Evolutionary conservation across 257 asterid species (phyloP).

Genomic region (Salvia hispanica): DNA sequence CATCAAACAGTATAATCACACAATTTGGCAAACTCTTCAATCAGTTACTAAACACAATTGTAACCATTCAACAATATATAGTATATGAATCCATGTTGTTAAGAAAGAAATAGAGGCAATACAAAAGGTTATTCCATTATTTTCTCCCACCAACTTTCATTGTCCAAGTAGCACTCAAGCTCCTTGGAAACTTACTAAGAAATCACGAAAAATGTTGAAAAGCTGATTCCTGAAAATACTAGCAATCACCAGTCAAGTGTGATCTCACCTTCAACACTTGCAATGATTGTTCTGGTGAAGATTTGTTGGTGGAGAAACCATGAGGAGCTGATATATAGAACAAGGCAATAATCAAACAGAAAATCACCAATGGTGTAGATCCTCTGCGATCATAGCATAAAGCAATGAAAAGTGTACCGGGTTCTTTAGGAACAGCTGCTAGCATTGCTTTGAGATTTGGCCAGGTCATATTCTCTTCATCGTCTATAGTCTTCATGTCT

Average conservation of each 20-base stretch:
- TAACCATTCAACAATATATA: background rate
- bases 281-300: slow-evolving; percentile 17
- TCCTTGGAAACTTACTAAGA: slow-evolving; percentile 16
- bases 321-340: slow-evolving; percentile 17
- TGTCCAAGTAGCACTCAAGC: slow-evolving; percentile 23
- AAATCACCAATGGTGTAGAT: background rate
- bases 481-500: slow-evolving; percentile 74
- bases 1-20: slow-evolving; percentile 16
- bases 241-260: slow-evolving; percentile 14
- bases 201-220: slow-evolving; percentile 9
- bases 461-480: slow-evolving; percentile 59
- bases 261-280: slow-evolving; percentile 9
- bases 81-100: slow-evolving; percentile 21
- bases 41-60: background rate
- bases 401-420: slow-evolving; percentile 51
- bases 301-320: slow-evolving; percentile 16
- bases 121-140: slow-evolving; percentile 20
- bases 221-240: background rate
- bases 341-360: background rate
- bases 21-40: slow-evolving; percentile 7
- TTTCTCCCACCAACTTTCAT: slow-evolving; percentile 27
- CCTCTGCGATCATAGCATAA: background rate
- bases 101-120: background rate
- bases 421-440: slow-evolving; percentile 65
- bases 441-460: slow-evolving; percentile 64